phyloP scores from a whole-genome alignment of 345 rosid genomes.

The Eucalyptus erythrocorys region DNA sequence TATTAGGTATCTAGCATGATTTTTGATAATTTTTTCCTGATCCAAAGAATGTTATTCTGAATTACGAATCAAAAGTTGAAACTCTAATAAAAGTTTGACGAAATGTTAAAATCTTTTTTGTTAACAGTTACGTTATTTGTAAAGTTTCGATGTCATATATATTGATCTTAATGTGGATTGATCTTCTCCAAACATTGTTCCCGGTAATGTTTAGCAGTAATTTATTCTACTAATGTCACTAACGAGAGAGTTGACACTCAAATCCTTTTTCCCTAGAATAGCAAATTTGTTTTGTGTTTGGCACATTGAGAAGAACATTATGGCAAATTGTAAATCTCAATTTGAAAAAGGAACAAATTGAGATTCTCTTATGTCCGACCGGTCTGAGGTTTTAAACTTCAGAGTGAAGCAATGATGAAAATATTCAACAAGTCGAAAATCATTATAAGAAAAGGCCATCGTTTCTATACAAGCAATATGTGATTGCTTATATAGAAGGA shows the following conservation, averaged over 20 bases:
- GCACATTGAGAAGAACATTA: background rate
- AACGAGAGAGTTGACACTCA: background rate
- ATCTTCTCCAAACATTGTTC: background rate
- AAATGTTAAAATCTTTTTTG: background rate
- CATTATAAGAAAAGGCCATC: background rate
- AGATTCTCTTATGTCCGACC: background rate
- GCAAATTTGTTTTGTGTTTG: background rate
- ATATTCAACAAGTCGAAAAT: background rate
- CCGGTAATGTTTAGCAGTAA: background rate
- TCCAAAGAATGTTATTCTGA: background rate
- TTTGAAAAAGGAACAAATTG: background rate
- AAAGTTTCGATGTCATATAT: accelerated
- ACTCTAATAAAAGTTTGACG: background rate
- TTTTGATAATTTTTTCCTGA: background rate
- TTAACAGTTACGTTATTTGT: background rate
- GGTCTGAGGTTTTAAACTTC: background rate
- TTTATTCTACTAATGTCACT: background rate
- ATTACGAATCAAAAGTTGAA: background rate
- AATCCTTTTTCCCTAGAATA: background rate
- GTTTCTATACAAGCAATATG: background rate
- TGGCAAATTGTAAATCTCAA: background rate
- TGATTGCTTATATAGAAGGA: background rate
- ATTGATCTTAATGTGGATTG: accelerated
- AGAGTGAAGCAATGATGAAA: background rate
- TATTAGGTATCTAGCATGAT: background rate